Percentiles rank a stretch among this genome's conserved stretches.
These are phyloP conservation scores for Rubroshorea leprosula DNA, from an alignment of 345 rosid species.

Conservation along the genomic window DNA sequence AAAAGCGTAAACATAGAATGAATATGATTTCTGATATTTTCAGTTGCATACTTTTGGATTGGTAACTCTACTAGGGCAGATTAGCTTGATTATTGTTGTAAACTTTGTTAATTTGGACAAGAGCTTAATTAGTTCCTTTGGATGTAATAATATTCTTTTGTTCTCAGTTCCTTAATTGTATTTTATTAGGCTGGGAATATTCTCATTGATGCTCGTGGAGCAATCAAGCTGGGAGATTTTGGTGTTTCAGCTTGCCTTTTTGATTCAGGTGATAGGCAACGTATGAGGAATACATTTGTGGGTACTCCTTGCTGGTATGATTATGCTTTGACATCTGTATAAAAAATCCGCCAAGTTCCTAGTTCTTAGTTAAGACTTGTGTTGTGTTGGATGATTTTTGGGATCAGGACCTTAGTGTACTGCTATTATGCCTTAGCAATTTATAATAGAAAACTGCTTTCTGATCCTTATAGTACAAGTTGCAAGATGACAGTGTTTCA, in stretches of 20 bases:
- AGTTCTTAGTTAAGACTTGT: no score
- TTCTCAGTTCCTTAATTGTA: slow-evolving; percentile 5
- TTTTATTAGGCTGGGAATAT: slow-evolving; percentile 82
- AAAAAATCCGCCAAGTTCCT: no score
- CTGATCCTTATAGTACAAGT: background rate
- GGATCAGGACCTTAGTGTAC: no score
- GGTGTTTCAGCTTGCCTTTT: slow-evolving; percentile 98
- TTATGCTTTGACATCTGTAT: slow-evolving; percentile 1
- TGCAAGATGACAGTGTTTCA: slow-evolving; percentile 4
- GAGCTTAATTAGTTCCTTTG: background rate
- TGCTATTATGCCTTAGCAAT: no score
- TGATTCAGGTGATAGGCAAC: slow-evolving; percentile 98
- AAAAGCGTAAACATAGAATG: no score
- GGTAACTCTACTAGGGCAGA: background rate
- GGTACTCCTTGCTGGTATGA: slow-evolving; percentile 98
- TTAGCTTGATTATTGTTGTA: slow-evolving; percentile 5
- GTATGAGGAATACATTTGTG: slow-evolving; percentile 95
- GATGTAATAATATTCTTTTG: background rate
- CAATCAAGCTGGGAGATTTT: slow-evolving; percentile 87
- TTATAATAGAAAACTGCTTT: background rate
- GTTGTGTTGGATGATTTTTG: no score
- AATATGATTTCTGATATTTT: slow-evolving; percentile 6
- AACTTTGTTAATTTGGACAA: slow-evolving; percentile 5
- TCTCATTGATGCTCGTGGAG: slow-evolving; percentile 75
- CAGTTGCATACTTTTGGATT: background rate